Percentiles rank a stretch among this genome's conserved stretches.
Evolutionary conservation across 148 eudicot species (phyloP).

Genomic region (Silene conica): DNA sequence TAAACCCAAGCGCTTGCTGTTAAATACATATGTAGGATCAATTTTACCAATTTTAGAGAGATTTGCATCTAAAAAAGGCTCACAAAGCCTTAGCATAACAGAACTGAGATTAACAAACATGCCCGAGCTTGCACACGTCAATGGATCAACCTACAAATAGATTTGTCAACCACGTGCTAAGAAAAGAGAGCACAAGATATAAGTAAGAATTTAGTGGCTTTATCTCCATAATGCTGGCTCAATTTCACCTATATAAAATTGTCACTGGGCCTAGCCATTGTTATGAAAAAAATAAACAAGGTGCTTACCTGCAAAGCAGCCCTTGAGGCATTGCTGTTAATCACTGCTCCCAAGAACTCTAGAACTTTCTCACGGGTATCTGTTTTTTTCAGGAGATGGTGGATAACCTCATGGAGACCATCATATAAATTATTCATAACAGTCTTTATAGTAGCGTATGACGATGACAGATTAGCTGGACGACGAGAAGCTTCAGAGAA

Average conservation of each 20-base stretch:
- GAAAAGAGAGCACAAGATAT: slow-evolving; percentile 1
- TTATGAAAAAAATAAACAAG: neutral
- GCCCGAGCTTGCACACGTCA: slow-evolving; percentile 95
- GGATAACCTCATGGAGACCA: slow-evolving; percentile 70
- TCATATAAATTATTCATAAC: slow-evolving; percentile 81
- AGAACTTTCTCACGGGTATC: slow-evolving; percentile 81
- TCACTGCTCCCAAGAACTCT: slow-evolving; percentile 75
- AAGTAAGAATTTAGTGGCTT: neutral
- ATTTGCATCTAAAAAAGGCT: slow-evolving; percentile 88
- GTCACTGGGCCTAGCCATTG: neutral
- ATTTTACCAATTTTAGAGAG: slow-evolving; percentile 77
- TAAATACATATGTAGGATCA: slow-evolving; percentile 72
- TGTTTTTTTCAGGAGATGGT: slow-evolving; percentile 68
- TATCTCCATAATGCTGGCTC: neutral
- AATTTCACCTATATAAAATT: neutral
- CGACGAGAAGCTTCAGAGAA: slow-evolving; percentile 87
- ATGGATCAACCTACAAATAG: slow-evolving; percentile 71
- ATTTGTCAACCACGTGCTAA: neutral
- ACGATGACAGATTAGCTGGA: slow-evolving; percentile 79
- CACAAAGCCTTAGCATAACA: slow-evolving; percentile 88
- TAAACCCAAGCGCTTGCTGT: slow-evolving; percentile 64
- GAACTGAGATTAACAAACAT: slow-evolving; percentile 97
- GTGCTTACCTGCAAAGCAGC: slow-evolving; percentile 71
- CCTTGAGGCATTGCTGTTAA: slow-evolving; percentile 78
- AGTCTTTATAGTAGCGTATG: slow-evolving; percentile 87